Percentiles rank a stretch among this genome's conserved stretches.
Evolutionary conservation across 2,329 filamentous ascomycete genomes (phyloP).

Genomic region (Cordyceps farinosa): DNA sequence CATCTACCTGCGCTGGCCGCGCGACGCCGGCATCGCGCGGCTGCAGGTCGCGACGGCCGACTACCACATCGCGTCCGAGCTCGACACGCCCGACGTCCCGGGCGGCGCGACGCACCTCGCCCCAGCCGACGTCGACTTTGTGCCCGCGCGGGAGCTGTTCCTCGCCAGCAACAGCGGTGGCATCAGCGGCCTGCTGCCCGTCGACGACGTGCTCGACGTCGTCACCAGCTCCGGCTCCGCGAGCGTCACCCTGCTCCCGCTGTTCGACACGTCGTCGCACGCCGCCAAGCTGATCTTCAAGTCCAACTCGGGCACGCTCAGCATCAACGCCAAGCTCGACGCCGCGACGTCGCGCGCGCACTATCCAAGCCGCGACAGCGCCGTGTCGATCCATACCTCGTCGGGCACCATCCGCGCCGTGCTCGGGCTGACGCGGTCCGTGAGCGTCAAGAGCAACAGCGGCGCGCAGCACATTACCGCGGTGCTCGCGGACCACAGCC

Average conservation of each 20-base stretch:
- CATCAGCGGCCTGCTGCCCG: not conserved
- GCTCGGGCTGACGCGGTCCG: not conserved
- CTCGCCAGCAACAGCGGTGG: not conserved
- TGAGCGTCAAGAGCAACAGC: not conserved
- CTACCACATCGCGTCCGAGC: not conserved
- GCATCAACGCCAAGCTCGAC: not conserved
- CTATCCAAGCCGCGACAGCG: not conserved
- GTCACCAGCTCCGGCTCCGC: not conserved
- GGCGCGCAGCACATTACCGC: not conserved
- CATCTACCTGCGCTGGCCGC: not conserved
- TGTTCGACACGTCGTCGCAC: not conserved
- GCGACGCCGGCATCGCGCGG: not conserved
- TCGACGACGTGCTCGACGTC: not conserved
- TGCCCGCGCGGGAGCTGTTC: not conserved
- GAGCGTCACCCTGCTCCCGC: not conserved
- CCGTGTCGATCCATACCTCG: not conserved
- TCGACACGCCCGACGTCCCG: not conserved
- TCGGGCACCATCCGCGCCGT: not conserved
- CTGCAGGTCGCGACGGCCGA: not conserved
- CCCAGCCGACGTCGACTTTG: not conserved
- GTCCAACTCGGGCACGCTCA: not conserved
- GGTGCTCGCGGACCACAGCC: not conserved
- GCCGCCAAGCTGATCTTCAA: not conserved
- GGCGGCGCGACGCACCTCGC: not conserved
- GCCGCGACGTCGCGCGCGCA: not conserved